Percentiles rank a stretch among this genome's conserved stretches.
These are phyloP conservation scores for Yarrowia sp. DNA, from an alignment of 805 yeast species.

Conservation along the genomic window DNA sequence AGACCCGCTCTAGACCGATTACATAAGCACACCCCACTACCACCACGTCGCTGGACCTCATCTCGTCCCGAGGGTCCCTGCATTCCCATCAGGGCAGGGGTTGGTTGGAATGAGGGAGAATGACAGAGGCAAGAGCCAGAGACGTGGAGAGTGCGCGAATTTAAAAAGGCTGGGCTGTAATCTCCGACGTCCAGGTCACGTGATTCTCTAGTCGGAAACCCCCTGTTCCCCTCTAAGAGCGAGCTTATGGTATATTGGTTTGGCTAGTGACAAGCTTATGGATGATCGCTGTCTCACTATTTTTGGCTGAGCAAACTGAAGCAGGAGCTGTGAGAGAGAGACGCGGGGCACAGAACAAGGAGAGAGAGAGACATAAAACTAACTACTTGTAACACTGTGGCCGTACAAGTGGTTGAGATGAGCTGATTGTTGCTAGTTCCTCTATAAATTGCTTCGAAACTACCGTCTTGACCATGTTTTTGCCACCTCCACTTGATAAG, in stretches of 20 bases:
- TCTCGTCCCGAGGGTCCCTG: conserved; percentile 3
- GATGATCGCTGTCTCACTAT: background rate
- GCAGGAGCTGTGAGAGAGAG: background rate
- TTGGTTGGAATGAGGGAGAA: background rate
- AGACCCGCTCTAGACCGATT: too few species aligned
- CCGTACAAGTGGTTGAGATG: too few species aligned
- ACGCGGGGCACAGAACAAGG: too few species aligned
- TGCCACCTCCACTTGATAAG: background rate
- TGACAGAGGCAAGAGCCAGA: background rate
- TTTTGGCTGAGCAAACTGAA: background rate
- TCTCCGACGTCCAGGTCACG: background rate
- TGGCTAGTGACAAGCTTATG: background rate
- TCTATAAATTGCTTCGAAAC: background rate
- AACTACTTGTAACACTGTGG: too few species aligned
- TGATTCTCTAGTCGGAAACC: background rate
- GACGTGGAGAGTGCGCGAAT: background rate
- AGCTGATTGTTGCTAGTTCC: too few species aligned
- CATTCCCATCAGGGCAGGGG: conserved; percentile 24
- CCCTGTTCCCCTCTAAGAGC: background rate
- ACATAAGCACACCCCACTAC: background rate
- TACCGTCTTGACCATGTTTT: too few species aligned
- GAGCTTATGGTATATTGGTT: background rate
- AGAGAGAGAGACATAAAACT: too few species aligned
- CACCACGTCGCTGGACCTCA: conserved; percentile 12
- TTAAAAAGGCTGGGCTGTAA: background rate